Conservation (phyloP, 345 rosid genomes). For the Schrenkiella parvula region DNA sequence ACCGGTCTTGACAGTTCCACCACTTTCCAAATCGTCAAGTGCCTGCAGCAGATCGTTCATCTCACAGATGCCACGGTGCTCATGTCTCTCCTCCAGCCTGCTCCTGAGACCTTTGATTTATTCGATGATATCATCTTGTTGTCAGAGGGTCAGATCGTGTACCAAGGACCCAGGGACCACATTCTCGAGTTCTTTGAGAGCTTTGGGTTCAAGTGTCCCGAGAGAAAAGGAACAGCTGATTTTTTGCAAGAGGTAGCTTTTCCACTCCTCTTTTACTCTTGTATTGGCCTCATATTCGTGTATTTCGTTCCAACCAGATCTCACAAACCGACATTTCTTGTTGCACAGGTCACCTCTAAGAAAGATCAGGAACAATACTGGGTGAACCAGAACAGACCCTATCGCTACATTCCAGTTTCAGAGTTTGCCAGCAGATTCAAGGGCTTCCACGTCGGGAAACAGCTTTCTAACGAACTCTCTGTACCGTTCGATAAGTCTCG, state of each 20-base stretch:
- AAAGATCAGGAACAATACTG: slow-evolving; percentile 73
- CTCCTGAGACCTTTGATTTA: slow-evolving; percentile 73
- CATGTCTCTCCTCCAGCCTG: slow-evolving; percentile 72
- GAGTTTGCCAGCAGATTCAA: slow-evolving; percentile 39
- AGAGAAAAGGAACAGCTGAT: slow-evolving; percentile 64
- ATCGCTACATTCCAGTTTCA: slow-evolving; percentile 46
- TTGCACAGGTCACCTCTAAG: slow-evolving; percentile 41
- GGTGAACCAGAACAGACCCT: slow-evolving; percentile 32
- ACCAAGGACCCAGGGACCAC: slow-evolving; percentile 54
- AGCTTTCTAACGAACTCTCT: slow-evolving; percentile 40
- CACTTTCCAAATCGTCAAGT: slow-evolving; percentile 60
- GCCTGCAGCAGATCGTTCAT: slow-evolving; percentile 62
- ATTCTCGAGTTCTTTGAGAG: slow-evolving; percentile 57
- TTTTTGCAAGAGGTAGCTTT: slow-evolving; percentile 62
- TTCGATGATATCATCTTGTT: slow-evolving; percentile 64
- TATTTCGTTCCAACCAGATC: neutral
- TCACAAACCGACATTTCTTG: neutral
- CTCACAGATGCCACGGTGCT: slow-evolving; percentile 48
- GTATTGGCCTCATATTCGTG: neutral
- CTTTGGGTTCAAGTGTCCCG: slow-evolving; percentile 70
- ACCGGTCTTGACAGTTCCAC: slow-evolving; percentile 78
- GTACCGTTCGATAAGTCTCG: slow-evolving; percentile 39
- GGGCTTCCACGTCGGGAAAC: slow-evolving; percentile 35
- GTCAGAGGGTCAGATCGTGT: slow-evolving; percentile 66
- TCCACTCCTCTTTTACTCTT: neutral